Evolutionary conservation across 352 stramenopile species (phyloP).

Genomic region (Phytophthora nicotianae): DNA sequence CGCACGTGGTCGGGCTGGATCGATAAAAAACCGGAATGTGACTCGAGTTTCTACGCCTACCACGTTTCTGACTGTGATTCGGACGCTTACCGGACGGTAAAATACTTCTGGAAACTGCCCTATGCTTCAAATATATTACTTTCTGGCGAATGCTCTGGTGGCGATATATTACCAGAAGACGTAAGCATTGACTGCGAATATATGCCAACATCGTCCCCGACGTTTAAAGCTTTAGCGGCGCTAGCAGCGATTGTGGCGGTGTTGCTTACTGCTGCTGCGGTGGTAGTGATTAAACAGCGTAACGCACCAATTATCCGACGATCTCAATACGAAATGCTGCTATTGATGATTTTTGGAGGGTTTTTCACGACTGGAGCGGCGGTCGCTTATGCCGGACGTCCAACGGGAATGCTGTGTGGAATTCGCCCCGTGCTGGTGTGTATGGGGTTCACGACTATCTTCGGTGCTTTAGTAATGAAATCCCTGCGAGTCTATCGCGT

Average conservation of each 20-base stretch:
- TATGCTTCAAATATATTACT: constrained; percentile 12
- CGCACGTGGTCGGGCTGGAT: constrained; percentile 45
- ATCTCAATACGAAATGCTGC: constrained; percentile 51
- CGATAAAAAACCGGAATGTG: constrained; percentile 35
- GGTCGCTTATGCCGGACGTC: constrained; percentile 38
- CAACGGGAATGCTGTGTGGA: constrained; percentile 33
- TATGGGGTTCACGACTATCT: constrained; percentile 51
- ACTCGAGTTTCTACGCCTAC: constrained; percentile 53
- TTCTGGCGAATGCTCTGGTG: constrained; percentile 39
- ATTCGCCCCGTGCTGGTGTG: constrained; percentile 41
- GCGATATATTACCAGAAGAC: constrained; percentile 17
- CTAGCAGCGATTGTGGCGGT: constrained; percentile 24
- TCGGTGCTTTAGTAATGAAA: constrained; percentile 52
- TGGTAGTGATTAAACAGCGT: constrained; percentile 38
- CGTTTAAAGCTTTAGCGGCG: constrained; percentile 20
- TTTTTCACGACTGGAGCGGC: constrained; percentile 42
- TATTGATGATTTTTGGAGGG: constrained; percentile 45
- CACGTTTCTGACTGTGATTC: constrained; percentile 39
- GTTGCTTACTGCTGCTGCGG: constrained; percentile 17
- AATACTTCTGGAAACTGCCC: constrained; percentile 47
- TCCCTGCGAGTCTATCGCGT: constrained; percentile 63
- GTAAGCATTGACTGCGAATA: constrained; percentile 50
- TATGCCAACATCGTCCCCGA: constrained; percentile 29
- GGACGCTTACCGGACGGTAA: constrained; percentile 27
- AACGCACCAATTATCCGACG: constrained; percentile 49